Conservation (phyloP, 768 basidiomycete genomes). For the Boletus rubescentipes region DNA sequence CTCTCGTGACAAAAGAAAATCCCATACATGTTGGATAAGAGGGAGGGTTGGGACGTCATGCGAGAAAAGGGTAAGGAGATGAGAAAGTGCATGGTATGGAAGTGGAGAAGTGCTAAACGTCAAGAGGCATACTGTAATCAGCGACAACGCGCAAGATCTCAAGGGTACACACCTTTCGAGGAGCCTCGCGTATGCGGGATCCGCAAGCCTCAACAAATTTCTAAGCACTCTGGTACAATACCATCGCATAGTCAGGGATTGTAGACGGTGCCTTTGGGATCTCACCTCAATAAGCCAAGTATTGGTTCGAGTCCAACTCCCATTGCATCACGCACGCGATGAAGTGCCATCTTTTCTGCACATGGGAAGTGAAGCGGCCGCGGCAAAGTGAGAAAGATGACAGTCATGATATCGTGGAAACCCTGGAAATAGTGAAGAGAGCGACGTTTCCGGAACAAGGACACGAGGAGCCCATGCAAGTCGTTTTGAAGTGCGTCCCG, state of each 20-base stretch:
- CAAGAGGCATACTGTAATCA: not conserved
- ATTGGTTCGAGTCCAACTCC: slow-evolving; percentile 80
- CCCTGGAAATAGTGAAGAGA: slow-evolving; percentile 86
- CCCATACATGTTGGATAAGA: slow-evolving; percentile 89
- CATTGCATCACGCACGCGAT: slow-evolving; percentile 81
- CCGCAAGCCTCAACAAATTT: slow-evolving; percentile 68
- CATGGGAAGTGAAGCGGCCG: slow-evolving; percentile 53
- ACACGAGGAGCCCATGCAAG: slow-evolving; percentile 71
- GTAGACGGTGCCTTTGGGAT: not conserved
- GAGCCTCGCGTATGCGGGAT: slow-evolving; percentile 64
- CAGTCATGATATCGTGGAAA: slow-evolving; percentile 90
- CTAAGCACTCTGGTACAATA: slow-evolving; percentile 57
- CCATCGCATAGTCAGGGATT: not conserved
- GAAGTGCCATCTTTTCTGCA: slow-evolving; percentile 39
- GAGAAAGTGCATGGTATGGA: slow-evolving; percentile 88
- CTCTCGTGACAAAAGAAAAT: slow-evolving; percentile 81
- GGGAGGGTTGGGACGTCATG: slow-evolving; percentile 90
- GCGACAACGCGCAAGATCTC: not conserved
- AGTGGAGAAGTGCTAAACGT: slow-evolving; percentile 63
- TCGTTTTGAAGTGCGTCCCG: slow-evolving; percentile 60
- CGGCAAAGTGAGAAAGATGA: slow-evolving; percentile 75
- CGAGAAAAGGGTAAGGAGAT: slow-evolving; percentile 87
- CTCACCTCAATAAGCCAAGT: slow-evolving; percentile 72
- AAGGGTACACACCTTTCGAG: slow-evolving; percentile 57
- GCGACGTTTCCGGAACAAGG: slow-evolving; percentile 70